Evolutionary conservation across 192 early-diverging fungal genomes (phyloP), one percentile per base, ranked within the genome.

Genomic region (Kappamyces sp.): DNA sequence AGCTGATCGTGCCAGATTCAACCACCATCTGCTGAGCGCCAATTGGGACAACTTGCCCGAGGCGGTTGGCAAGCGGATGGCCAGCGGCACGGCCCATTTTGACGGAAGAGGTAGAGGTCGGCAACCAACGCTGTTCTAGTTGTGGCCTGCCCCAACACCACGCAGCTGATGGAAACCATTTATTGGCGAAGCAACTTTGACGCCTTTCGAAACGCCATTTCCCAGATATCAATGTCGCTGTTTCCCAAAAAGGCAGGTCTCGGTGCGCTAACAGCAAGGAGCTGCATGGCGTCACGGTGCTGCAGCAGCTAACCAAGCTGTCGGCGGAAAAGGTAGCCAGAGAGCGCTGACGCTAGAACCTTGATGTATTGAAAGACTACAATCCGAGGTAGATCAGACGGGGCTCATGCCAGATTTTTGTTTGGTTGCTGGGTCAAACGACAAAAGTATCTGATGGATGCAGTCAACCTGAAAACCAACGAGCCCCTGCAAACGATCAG

Each of bases 181-280:
- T 80, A 68, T 54, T 80, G 78, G 78, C 60, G 78, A 38, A 72
- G 69, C n/a, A 80, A 80, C 52, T 72, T 78, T 45, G 78, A 80
- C 42, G 78, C 72, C 12, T 64, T 80, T 35, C 55, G 78, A 0
- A 80, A 80, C 57, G 59, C 66, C 48, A 62, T 80, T 1, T 67
- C 65, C 12, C 58, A 61, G 2, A 15, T 54, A 3, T 11, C 55
- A 2, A 47, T 14, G 22, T 30, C 41, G 22, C 3, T 64, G 33
- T 49, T 62, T 2, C 1, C 40, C 22, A 22, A 22, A 22, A 22
- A 22, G 22, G 22, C 22, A 22, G 22, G 22, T 22, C 22, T 22
- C 22, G 22, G 22, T 22, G 22, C 22, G 22, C 22, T 54, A 49
- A n/a, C 9, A 60, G 55, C 34, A 57, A 52, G 36, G 49, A 67